These are phyloP conservation scores for Leishmania amazonensis DNA, from an alignment of 208 protist species.

Conservation along the genomic window DNA sequence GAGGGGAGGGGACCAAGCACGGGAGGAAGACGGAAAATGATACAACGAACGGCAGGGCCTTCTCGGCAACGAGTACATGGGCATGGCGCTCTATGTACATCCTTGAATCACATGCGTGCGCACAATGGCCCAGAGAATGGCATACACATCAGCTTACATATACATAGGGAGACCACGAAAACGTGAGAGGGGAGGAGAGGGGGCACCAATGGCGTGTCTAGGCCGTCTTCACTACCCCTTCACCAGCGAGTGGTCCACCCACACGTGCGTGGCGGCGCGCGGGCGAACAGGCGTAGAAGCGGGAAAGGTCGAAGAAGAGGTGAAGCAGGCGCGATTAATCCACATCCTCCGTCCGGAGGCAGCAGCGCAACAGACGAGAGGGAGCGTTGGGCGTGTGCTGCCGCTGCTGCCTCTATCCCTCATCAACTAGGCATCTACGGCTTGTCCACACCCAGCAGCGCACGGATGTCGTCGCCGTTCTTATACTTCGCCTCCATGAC, in stretches of 20 bases:
- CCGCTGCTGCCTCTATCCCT: background rate
- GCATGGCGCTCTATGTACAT: background rate
- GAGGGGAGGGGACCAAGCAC: background rate
- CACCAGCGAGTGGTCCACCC: background rate
- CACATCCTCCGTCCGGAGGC: background rate
- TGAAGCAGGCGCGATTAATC: background rate
- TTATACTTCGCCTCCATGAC: constrained; percentile 60
- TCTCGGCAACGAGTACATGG: background rate
- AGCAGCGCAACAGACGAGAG: background rate
- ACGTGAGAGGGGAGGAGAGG: background rate
- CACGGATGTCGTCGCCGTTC: constrained; percentile 62
- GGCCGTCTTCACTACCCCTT: background rate
- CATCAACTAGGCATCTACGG: background rate
- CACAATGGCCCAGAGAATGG: background rate
- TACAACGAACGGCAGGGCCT: background rate
- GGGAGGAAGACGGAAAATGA: background rate
- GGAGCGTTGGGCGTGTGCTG: background rate
- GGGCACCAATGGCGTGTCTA: background rate
- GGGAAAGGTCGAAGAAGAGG: too few relatives aligned
- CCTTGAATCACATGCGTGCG: background rate
- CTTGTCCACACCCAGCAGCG: constrained; percentile 27
- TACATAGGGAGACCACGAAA: background rate
- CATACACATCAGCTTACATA: background rate
- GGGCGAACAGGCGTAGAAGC: background rate
- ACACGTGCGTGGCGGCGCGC: background rate